Conservation (phyloP, 2,329 filamentous ascomycete species). For the Aotearoamyces nothofagi region DNA sequence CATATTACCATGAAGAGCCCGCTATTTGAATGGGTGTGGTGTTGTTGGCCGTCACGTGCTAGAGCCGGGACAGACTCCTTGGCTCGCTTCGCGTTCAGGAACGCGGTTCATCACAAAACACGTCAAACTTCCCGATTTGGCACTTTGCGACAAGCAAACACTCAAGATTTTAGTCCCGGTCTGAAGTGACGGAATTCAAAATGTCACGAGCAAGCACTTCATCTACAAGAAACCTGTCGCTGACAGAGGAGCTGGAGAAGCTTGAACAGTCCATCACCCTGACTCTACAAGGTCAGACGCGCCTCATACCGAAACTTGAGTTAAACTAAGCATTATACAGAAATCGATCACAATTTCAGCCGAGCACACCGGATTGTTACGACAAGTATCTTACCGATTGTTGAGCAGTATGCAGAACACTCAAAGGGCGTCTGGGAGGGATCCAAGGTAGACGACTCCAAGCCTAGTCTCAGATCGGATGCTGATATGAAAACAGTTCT, state of each 20-base stretch:
- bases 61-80: no score
- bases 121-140: slow-evolving; percentile 1
- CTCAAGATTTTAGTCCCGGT: background rate
- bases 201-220: slow-evolving; percentile 20
- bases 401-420: slow-evolving; percentile 90
- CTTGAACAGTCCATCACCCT: slow-evolving; percentile 94
- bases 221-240: slow-evolving; percentile 44
- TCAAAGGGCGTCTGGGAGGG: slow-evolving; percentile 93
- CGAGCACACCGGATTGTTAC: slow-evolving; percentile 94
- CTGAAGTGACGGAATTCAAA: slow-evolving; percentile 3
- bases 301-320: slow-evolving; percentile 1
- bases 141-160: slow-evolving; percentile 1
- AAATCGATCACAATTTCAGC: slow-evolving; percentile 98
- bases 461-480: no score
- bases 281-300: slow-evolving; percentile 59
- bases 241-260: slow-evolving; percentile 91
- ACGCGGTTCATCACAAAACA: background rate
- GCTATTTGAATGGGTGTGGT: no score
- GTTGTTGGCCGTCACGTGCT: no score
- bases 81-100: no score
- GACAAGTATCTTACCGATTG: slow-evolving; percentile 77
- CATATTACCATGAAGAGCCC: no score
- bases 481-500: slow-evolving; percentile 63
- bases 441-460: no score
- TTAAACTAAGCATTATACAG: slow-evolving; percentile 39